These are phyloP conservation scores for Colletotrichum godetiae DNA, from an alignment of 2,329 filamentous ascomycete genomes.

Conservation along the genomic window DNA sequence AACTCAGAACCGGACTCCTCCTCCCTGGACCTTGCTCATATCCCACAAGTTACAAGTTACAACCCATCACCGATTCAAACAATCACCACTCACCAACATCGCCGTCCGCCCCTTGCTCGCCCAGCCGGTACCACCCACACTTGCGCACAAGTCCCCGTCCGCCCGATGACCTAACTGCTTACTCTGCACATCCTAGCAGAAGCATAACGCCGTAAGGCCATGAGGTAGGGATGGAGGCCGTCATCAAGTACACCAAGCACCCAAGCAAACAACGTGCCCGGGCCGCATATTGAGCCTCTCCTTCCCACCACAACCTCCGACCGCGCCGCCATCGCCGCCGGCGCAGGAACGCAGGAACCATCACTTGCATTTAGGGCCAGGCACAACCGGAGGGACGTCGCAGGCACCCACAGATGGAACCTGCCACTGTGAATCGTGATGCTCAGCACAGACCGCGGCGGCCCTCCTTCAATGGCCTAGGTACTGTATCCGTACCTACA, in stretches of 20 bases:
- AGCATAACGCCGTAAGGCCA: slow-evolving; percentile 17
- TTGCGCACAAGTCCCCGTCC: not conserved
- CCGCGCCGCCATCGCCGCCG: slow-evolving; percentile 1
- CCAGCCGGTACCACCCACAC: not conserved
- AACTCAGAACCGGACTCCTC: slow-evolving; percentile 7
- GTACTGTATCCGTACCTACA: not conserved
- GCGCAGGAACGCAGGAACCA: slow-evolving; percentile 31
- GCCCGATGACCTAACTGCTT: not conserved
- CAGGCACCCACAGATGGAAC: not conserved
- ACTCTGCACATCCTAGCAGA: slow-evolving; percentile 1
- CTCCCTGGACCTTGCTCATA: slow-evolving; percentile 19
- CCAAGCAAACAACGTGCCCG: slow-evolving; percentile 32
- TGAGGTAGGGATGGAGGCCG: slow-evolving; percentile 18
- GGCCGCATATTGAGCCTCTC: slow-evolving; percentile 29
- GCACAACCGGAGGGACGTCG: not conserved
- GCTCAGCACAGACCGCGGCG: slow-evolving; percentile 5
- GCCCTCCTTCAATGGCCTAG: not conserved
- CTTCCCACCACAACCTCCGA: slow-evolving; percentile 5
- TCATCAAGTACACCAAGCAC: slow-evolving; percentile 10
- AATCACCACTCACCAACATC: slow-evolving; percentile 13
- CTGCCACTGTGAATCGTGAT: not conserved
- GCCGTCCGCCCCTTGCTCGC: slow-evolving; percentile 4
- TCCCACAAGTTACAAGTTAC: not conserved
- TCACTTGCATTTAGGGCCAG: slow-evolving; percentile 17
- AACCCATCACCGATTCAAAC: too few species aligned